Evolutionary conservation across 345 rosid genomes (phyloP), one percentile per base, ranked within the genome.

Genomic region (Lagerstroemia speciosa): DNA sequence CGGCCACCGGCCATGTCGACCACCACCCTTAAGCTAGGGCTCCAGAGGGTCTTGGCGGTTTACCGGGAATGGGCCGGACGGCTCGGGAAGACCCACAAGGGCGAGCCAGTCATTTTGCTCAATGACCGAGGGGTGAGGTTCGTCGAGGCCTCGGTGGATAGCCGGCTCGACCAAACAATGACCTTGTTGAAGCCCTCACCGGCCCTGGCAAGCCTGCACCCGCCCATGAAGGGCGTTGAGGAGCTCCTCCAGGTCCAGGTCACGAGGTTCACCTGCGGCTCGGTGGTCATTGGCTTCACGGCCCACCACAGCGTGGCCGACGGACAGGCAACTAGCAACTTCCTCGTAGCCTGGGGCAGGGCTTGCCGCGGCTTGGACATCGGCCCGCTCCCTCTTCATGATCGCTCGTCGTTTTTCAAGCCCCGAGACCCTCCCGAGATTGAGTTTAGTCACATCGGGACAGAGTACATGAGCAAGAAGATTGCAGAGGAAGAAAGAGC

Each of bases 191-290:
- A 61, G 52, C 83, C 79, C 5, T 79, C 83, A 19, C 65, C 71
- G 1, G 69, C 19, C 48, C 22, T 72, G 3, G 29, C 71, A 31
- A 66, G 73, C 71, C 81, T 78, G 34, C 78, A 78, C 30, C 78
- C 81, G 26, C 24, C 45, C 67, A 45, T 78, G 66, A 72, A 69
- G 36, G 78, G 48, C 16, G 72, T 66, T 62, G 76, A 75, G 69
- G 81, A 78, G 61, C 34, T 79, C 10, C 64, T 72, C 55, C 79
- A 79, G 55, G 77, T 79, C 41, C 77, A 79, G 57, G 69, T 78
- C 27, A 72, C 72, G 29, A 69, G 71, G 71, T 78, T 78, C 72
- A 41, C 43, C 55, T 79, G 78, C 33, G 82, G 78, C 66, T 79
- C 82, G 4, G 24, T 75, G 36, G 75, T 73, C n/a, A 63, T 79